Percentiles rank a stretch among this genome's conserved stretches.
phyloP scores from a whole-genome alignment of 306 rosid genomes.

The Alnus glutinosa region DNA sequence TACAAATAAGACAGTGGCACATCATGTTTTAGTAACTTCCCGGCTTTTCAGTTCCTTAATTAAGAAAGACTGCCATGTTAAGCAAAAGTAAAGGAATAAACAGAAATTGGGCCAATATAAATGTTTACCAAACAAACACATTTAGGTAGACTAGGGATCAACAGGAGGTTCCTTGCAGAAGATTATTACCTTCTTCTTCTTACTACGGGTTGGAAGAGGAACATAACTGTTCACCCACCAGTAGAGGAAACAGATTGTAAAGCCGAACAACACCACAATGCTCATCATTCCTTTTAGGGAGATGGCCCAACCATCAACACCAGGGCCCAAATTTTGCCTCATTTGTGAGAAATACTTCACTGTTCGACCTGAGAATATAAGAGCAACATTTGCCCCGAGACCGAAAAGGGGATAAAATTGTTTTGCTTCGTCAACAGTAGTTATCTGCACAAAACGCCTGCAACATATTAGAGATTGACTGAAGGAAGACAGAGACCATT shows the following conservation, averaged over 20 bases:
- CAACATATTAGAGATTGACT: conserved; percentile 3
- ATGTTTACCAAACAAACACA: not conserved
- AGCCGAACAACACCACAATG: conserved; percentile 79
- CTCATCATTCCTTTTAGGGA: conserved; percentile 93
- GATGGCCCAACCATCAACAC: conserved; percentile 96
- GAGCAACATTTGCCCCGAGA: conserved; percentile 91
- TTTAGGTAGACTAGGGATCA: not conserved
- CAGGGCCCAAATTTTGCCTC: conserved; percentile 83
- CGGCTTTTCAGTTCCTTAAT: not conserved
- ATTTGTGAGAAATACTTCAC: conserved; percentile 88
- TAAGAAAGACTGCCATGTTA: conserved; percentile 3
- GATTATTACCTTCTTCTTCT: conserved; percentile 85
- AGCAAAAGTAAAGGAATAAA: not conserved
- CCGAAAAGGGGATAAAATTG: conserved; percentile 92
- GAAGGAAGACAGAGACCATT: not conserved
- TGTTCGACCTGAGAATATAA: conserved; percentile 85
- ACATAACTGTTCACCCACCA: conserved; percentile 86
- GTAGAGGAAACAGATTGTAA: conserved; percentile 70
- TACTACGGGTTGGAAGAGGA: conserved; percentile 89
- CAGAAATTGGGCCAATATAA: not conserved
- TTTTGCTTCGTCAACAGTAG: conserved; percentile 87
- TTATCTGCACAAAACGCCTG: conserved; percentile 58
- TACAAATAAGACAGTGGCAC: not conserved
- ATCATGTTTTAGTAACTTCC: not conserved
- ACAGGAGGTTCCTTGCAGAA: not conserved